Evolutionary conservation across 2,329 filamentous ascomycete genomes (phyloP), one percentile per base, ranked within the genome.

Genomic region (Fragosphaeria purpurea): DNA sequence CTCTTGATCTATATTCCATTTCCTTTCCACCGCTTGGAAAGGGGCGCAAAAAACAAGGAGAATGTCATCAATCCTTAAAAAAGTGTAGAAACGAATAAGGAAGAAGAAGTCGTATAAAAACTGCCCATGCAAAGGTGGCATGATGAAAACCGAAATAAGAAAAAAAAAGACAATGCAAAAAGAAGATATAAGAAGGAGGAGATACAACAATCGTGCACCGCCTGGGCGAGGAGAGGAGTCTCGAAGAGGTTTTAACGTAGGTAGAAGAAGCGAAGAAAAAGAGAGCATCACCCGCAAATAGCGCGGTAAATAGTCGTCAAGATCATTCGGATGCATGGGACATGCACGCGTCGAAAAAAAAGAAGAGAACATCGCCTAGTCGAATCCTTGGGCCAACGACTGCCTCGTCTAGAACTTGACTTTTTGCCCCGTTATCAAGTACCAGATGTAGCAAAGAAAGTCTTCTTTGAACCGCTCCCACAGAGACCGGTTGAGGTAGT

Each of bases 391-490:
- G 22, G 22, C 22, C 22, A 22, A 22, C 22, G 22, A 22, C 22
- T 22, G 22, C 22, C 22, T 22, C 38, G 13, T 51, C 65, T 65
- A 80, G 45, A 80, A 66, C 68, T 77, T 80, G 61, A 80, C 75
- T 61, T 73, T 75, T 54, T 77, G 69, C 34, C 80, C 80, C 0
- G 79, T 83, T 44, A 84, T 60, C 66, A 83, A 82, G 63, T 71
- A 79, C 78, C 79, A 83, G 52, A 79, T 65, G 44, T 75, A 69
- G 34, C 79, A 78, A 12, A 84, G 60, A 13, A 83, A 62, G 56
- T 84, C 80, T 63, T 84, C 80, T 72, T 84, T 84, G 68, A 84
- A 84, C 32, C 70, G 71, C 70, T 94, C 86, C 88, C 88, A 96
- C 50, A 70, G 75, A 47, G 80, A 86, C 47, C 88, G 80, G 72